Evolutionary conservation across 805 yeast genomes (phyloP).

Genomic region (Vanderwaltozyma verrucispora): DNA sequence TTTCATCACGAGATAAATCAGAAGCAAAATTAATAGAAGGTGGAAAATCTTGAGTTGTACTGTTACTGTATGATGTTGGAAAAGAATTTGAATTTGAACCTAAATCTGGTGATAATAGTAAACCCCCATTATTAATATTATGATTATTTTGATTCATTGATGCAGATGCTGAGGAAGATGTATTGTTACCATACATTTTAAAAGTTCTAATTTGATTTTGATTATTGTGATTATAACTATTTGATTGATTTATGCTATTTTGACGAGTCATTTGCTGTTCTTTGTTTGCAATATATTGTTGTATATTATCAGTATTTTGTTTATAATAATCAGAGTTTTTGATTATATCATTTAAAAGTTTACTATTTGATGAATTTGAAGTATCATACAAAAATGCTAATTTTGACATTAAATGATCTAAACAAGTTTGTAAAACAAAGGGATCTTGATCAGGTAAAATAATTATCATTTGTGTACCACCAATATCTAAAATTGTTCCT

Average conservation of each 20-base stretch:
- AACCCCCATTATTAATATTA: background rate
- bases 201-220: slow-evolving; percentile 18
- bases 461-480: slow-evolving; percentile 99
- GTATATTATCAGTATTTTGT: slow-evolving; percentile 6
- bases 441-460: slow-evolving; percentile 89
- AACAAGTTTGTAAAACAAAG: slow-evolving; percentile 35
- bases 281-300: background rate
- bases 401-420: slow-evolving; percentile 28
- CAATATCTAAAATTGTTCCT: slow-evolving; percentile 89
- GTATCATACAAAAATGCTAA: slow-evolving; percentile 12
- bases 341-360: slow-evolving; percentile 16
- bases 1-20: slow-evolving; percentile 80
- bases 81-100: background rate
- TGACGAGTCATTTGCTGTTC: too few species aligned
- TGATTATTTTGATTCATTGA: background rate
- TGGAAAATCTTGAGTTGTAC: slow-evolving; percentile 8
- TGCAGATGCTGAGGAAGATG: slow-evolving; percentile 2
- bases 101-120: background rate
- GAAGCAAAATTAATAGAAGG: slow-evolving; percentile 24
- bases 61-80: background rate
- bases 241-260: background rate
- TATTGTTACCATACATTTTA: slow-evolving; percentile 21
- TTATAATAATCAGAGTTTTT: slow-evolving; percentile 13
- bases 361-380: slow-evolving; percentile 8
- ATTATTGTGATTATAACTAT: background rate